Evolutionary conservation across 202 grass and related monocot genomes (phyloP), one percentile per base, ranked within the genome.

Genomic region (Panicum hallii): DNA sequence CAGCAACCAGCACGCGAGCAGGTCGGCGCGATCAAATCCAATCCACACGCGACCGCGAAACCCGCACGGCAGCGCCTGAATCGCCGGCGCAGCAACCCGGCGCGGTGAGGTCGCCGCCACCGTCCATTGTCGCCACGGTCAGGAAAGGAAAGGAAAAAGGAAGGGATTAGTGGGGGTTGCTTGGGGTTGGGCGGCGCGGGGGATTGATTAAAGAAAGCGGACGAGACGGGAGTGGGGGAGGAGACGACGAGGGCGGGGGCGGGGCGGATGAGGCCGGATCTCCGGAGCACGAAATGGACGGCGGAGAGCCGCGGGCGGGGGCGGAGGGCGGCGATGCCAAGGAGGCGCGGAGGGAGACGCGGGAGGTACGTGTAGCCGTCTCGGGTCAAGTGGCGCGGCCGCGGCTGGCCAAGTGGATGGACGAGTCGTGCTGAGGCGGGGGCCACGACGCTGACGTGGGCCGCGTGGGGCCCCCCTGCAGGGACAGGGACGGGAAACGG

Each of bases 331-430:
- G 53, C 70, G 89, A 90, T 90, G 72, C 66, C 32, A 3, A 70
- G 60, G 11, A 52, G 75, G 34, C 12, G 10, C 19, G 11, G 57
- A 32, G 16, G n/a, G 48, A 71, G 28, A 22, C 38, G 34, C 44
- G 26, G 5, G 4, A 12, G 9, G 64, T 43, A 22, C 50, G 34
- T 50, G 66, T 17, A 12, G 30, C 62, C 28, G 64, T 34, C 65
- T 36, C 34, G 42, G 11, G 17, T 46, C 82, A 70, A 77, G 64
- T 63, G 74, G 75, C 83, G 44, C 70, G 40, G 42, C 40, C 83
- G 44, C 70, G 40, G 42, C 40, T 36, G 74, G 45, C 73, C 88
- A 90, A 90, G 80, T 90, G 84, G 88, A 90, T 90, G 83, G 83
- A 69, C 60, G 26, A 79, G 74, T 62, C 74, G 77, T 49, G 79